Base-by-base conservation (phyloP, 371 early-diverging fungal genomes). In the Mortierella sp. region DNA sequence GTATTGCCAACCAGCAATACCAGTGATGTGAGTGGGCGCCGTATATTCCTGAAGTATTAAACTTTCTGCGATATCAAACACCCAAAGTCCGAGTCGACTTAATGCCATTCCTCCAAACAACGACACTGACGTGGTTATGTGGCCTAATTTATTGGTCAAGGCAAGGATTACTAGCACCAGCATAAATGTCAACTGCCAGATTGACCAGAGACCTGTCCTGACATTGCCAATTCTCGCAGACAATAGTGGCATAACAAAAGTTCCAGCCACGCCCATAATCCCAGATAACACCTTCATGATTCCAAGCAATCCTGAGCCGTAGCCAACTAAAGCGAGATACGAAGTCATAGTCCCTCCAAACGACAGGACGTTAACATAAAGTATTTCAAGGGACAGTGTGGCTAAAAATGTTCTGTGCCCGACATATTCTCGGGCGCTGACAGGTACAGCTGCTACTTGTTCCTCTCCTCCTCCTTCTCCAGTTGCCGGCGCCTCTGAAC, bases 321-420 rank as follows among this genome's bases (percentile, higher is more conserved):
- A 76, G n/a, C 76, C 76, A 58, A 50, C 67, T 57, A 70, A n/a
- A 11, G 65, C 58, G 33, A 75, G 70, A 43, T 75, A 75, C 4
- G 70, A 47, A 0, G 76, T 76, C 76, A 70, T 67, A 33, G 76
- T 61, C 3, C 76, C 76, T 32, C 76, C 76, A 52, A 76, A 76
- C 62, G 77, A 74, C 24, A 77, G 65, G 58, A 76, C 66, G 55
- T 83, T 70, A 33, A 70, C 69, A 64, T 76, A 71, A 15, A 76
- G 64, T 61, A 76, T 70, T 1, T 60, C 77, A 38, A 71, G 13
- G 11, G 77, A 57, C 13, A 76, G 32, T 0, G 77, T 71, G 1
- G 40, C 40, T 58, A 67, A n/a, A 47, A 70, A 71, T 11, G 77
- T 55, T 65, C 43, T 76, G 77, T 76, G 77, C 2, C 38, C 58